These are phyloP conservation scores for Crassisporium funariophilum DNA, from an alignment of 768 basidiomycete species.

Conservation along the genomic window DNA sequence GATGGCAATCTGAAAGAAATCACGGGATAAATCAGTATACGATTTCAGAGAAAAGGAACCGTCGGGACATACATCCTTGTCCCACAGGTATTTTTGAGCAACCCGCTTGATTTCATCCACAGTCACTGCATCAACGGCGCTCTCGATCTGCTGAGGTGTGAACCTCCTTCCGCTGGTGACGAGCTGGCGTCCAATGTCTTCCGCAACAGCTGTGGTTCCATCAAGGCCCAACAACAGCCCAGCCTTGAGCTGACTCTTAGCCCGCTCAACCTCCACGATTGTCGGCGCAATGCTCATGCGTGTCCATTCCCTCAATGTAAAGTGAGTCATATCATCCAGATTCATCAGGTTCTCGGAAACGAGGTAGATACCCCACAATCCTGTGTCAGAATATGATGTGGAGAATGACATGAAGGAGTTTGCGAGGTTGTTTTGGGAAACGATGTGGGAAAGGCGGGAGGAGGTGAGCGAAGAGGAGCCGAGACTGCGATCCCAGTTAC, in stretches of 20 bases:
- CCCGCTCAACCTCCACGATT: slow-evolving; percentile 88
- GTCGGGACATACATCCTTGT: slow-evolving; percentile 86
- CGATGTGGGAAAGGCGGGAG: slow-evolving; percentile 87
- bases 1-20: slow-evolving; percentile 62
- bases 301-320: slow-evolving; percentile 94
- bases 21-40: slow-evolving; percentile 9
- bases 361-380: slow-evolving; percentile 98
- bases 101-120: slow-evolving; percentile 90
- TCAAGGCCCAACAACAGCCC: slow-evolving; percentile 87
- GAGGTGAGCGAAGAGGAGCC: slow-evolving; percentile 89
- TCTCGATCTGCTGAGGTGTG: slow-evolving; percentile 93
- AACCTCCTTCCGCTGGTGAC: slow-evolving; percentile 90
- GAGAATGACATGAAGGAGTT: slow-evolving; percentile 99
- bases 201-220: slow-evolving; percentile 95
- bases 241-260: slow-evolving; percentile 98
- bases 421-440: slow-evolving; percentile 92
- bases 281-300: slow-evolving; percentile 90
- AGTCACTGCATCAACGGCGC: slow-evolving; percentile 86
- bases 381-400: slow-evolving; percentile 97
- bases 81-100: slow-evolving; percentile 96
- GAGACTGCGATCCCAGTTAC: slow-evolving; percentile 98
- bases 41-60: slow-evolving; percentile 4
- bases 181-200: slow-evolving; percentile 97
- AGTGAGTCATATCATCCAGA: slow-evolving; percentile 92
- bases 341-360: slow-evolving; percentile 94